Conservation (phyloP, 2,329 filamentous ascomycete species). For the Botrytis byssoidea region DNA sequence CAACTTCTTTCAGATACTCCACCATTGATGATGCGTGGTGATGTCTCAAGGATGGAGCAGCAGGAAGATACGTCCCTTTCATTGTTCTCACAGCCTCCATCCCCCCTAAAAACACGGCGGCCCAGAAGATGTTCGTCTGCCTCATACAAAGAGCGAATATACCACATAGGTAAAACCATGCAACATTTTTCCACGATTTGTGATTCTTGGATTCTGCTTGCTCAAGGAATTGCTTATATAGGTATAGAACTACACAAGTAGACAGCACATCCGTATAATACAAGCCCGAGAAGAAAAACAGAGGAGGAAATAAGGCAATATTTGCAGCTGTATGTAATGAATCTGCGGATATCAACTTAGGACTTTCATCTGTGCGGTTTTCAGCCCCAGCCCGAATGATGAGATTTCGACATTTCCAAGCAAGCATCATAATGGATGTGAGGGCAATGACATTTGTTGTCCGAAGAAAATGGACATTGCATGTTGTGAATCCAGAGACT, state of each 20-base stretch:
- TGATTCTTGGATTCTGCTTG: conserved; percentile 29
- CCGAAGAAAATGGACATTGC: conserved; percentile 47
- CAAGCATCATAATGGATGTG: conserved; percentile 43
- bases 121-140: conserved; percentile 98
- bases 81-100: conserved; percentile 54
- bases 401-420: conserved; percentile 31
- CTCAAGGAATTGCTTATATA: conserved; percentile 58
- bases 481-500: conserved; percentile 40
- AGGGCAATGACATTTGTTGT: conserved; percentile 49
- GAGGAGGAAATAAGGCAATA: conserved; percentile 77
- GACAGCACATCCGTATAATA: conserved; percentile 95
- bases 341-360: conserved; percentile 18
- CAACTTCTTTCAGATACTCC: conserved; percentile 48
- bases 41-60: background rate
- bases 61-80: conserved; percentile 36
- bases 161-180: conserved; percentile 53
- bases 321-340: conserved; percentile 66
- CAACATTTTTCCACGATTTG: background rate
- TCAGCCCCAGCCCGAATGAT: conserved; percentile 22
- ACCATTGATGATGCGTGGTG: background rate
- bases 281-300: conserved; percentile 94
- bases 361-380: conserved; percentile 8
- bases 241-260: conserved; percentile 68
- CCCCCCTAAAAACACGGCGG: conserved; percentile 72
- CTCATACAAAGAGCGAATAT: conserved; percentile 70